Conservation (phyloP, 2,329 filamentous ascomycete species). For the Claviceps purpurea region DNA sequence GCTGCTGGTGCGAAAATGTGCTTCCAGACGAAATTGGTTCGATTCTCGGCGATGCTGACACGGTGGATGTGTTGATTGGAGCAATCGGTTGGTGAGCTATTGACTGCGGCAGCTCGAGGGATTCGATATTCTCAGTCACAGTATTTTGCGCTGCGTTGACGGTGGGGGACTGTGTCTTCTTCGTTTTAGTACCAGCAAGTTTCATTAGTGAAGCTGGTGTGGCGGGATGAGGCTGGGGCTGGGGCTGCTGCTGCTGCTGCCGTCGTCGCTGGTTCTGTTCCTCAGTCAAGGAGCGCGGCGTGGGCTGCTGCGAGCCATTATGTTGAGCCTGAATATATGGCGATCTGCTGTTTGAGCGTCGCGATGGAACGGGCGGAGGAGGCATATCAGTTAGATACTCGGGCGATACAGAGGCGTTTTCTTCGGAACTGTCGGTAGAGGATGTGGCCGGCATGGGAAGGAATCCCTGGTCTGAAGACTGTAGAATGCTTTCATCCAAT, state of each 20-base stretch:
- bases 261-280: slow-evolving; percentile 5
- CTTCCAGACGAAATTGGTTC: slow-evolving; percentile 35
- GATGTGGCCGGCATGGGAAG: slow-evolving; percentile 23
- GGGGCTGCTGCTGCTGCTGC: neutral
- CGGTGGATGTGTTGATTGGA: slow-evolving; percentile 29
- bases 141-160: slow-evolving; percentile 17
- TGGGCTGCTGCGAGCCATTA: slow-evolving; percentile 14
- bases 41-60: slow-evolving; percentile 20
- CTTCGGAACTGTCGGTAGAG: slow-evolving; percentile 43
- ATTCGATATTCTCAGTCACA: slow-evolving; percentile 41
- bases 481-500: slow-evolving; percentile 28
- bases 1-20: slow-evolving; percentile 18
- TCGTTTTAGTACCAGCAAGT: slow-evolving; percentile 43
- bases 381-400: slow-evolving; percentile 53
- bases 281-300: slow-evolving; percentile 3
- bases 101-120: slow-evolving; percentile 61
- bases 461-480: slow-evolving; percentile 22
- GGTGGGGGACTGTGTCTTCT: slow-evolving; percentile 31
- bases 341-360: slow-evolving; percentile 51
- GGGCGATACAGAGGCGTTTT: slow-evolving; percentile 52
- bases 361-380: slow-evolving; percentile 52
- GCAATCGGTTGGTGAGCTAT: slow-evolving; percentile 20
- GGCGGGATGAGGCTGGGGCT: slow-evolving; percentile 47
- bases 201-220: slow-evolving; percentile 85
- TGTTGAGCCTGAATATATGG: slow-evolving; percentile 51